These are phyloP conservation scores for Paradendryphiella salina DNA, from an alignment of 2,329 filamentous ascomycete species.

Conservation along the genomic window DNA sequence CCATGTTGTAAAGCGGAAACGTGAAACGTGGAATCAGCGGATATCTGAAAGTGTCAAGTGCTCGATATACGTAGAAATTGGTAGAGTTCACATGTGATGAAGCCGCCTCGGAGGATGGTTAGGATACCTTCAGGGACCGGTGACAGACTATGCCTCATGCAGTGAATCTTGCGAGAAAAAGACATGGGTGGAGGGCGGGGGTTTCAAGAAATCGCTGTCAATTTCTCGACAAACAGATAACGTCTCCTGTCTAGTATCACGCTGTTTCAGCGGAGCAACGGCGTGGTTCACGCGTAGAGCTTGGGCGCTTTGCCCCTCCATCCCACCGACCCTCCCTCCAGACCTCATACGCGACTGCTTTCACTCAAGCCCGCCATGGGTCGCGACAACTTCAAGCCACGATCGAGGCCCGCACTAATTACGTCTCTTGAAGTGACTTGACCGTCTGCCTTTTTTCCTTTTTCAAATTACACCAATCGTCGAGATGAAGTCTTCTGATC, in stretches of 20 bases:
- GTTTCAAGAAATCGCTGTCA: not conserved
- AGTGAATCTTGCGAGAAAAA: conserved; percentile 12
- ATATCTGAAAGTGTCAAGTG: too few relatives aligned
- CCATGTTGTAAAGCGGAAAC: conserved; percentile 20
- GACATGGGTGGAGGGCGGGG: too few relatives aligned
- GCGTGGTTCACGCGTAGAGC: conserved; percentile 7
- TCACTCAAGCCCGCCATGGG: conserved; percentile 8
- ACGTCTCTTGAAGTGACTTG: conserved; percentile 1
- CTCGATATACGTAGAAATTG: not conserved
- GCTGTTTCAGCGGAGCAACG: not conserved
- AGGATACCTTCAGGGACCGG: not conserved
- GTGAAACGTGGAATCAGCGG: not conserved
- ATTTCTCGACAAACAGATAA: not conserved
- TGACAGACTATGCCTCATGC: conserved; percentile 5
- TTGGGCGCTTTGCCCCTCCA: conserved; percentile 24
- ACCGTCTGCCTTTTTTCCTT: not conserved
- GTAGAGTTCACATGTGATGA: conserved; percentile 1
- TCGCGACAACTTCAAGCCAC: conserved; percentile 4
- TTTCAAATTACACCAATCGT: not conserved
- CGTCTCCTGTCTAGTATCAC: not conserved
- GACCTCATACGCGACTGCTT: conserved; percentile 27
- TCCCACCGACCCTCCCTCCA: conserved; percentile 34
- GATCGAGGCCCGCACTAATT: not conserved
- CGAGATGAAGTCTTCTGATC: conserved; percentile 40
- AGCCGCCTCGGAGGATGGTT: not conserved